These are phyloP conservation scores for Epichloe elymi DNA, from an alignment of 2,329 filamentous ascomycete genomes.

Conservation along the genomic window DNA sequence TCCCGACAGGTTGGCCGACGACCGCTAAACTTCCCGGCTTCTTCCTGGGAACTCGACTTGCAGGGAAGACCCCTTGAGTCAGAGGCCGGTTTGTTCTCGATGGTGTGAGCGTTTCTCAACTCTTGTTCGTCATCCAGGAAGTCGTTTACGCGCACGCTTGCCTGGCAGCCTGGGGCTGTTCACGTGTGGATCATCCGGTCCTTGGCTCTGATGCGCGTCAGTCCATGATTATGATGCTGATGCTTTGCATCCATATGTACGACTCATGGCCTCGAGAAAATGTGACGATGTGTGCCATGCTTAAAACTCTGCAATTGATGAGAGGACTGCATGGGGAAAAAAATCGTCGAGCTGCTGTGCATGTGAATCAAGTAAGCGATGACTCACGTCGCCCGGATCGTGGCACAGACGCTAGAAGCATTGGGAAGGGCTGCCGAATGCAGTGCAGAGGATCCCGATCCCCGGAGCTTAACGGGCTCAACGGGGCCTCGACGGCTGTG, in stretches of 20 bases:
- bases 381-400: too few relatives aligned
- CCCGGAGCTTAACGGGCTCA: too few relatives aligned
- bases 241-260: neutral
- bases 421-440: too few relatives aligned
- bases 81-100: slow-evolving; percentile 21
- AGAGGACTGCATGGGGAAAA: too few relatives aligned
- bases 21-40: slow-evolving; percentile 17
- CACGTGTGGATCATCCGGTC: neutral
- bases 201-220: neutral
- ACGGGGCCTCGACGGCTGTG: too few relatives aligned
- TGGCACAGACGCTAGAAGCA: too few relatives aligned
- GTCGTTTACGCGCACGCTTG: slow-evolving; percentile 8
- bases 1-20: slow-evolving; percentile 18
- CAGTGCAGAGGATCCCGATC: too few relatives aligned
- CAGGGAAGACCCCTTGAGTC: neutral
- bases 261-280: neutral
- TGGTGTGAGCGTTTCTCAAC: neutral
- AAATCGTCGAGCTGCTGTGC: too few relatives aligned
- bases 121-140: neutral
- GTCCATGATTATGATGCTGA: too few relatives aligned
- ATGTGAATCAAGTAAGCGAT: too few relatives aligned
- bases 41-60: slow-evolving; percentile 9
- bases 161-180: slow-evolving; percentile 6
- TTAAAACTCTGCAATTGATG: too few relatives aligned
- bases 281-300: too few relatives aligned